phyloP scores from a whole-genome alignment of 2,329 filamentous ascomycete species.

The Ophioceras dolichostomum region DNA sequence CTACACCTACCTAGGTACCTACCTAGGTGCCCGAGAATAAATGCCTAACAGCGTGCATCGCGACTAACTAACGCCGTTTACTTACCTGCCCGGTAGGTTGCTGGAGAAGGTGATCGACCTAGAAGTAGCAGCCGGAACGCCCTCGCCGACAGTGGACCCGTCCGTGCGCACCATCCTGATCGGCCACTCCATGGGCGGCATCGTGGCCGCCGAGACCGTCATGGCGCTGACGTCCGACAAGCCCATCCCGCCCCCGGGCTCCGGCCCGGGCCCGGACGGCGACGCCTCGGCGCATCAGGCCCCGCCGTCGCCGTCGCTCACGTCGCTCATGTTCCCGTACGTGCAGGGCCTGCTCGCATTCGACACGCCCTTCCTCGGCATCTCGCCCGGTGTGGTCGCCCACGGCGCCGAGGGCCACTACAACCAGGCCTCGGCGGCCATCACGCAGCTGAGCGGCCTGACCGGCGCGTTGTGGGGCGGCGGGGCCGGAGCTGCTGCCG shows the following conservation, averaged over 20 bases:
- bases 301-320: slow-evolving; percentile 24
- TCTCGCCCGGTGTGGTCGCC: slow-evolving; percentile 70
- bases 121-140: slow-evolving; percentile 69
- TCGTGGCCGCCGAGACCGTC: slow-evolving; percentile 82
- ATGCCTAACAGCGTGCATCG: neutral
- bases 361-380: slow-evolving; percentile 84
- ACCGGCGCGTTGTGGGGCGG: slow-evolving; percentile 56
- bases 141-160: slow-evolving; percentile 76
- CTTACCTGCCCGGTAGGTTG: slow-evolving; percentile 54
- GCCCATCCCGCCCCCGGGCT: slow-evolving; percentile 27
- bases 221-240: slow-evolving; percentile 53
- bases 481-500: slow-evolving; percentile 20
- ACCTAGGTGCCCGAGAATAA: too few species aligned
- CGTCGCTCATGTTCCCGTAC: slow-evolving; percentile 79
- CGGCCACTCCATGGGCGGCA: slow-evolving; percentile 87
- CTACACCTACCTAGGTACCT: too few species aligned
- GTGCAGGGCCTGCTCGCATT: slow-evolving; percentile 85
- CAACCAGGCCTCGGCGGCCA: slow-evolving; percentile 57
- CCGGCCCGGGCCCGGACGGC: slow-evolving; percentile 15
- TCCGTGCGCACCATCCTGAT: slow-evolving; percentile 72
- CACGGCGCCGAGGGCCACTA: slow-evolving; percentile 82
- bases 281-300: slow-evolving; percentile 23
- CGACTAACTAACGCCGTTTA: neutral
- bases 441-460: slow-evolving; percentile 52
- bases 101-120: slow-evolving; percentile 89